phyloP scores from a whole-genome alignment of 106 monocot genomes.

The Dendrobium huoshanense region DNA sequence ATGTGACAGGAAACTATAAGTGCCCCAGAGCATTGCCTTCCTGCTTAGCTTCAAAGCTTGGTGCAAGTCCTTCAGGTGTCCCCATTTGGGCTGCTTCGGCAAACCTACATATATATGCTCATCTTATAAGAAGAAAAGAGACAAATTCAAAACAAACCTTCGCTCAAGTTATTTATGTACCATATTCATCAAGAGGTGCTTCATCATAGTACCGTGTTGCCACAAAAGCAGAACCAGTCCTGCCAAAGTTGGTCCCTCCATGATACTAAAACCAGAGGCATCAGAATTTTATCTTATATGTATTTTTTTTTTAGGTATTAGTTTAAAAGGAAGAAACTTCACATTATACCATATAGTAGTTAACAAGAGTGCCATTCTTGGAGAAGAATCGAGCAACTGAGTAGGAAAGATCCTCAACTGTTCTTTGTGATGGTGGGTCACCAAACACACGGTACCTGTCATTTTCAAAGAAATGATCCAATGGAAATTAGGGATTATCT shows the following conservation, averaged over 20 bases:
- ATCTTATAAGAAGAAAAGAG: not conserved
- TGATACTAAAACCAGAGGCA: constrained; percentile 43
- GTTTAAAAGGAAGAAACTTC: not conserved
- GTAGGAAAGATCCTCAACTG: constrained; percentile 69
- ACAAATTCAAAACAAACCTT: not conserved
- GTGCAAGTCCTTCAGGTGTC: constrained; percentile 77
- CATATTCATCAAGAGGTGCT: constrained; percentile 82
- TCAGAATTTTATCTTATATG: not conserved
- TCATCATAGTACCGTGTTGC: constrained; percentile 79
- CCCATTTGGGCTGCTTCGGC: constrained; percentile 75
- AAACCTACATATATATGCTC: constrained; percentile 28
- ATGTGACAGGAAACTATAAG: not conserved
- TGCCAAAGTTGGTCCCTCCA: constrained; percentile 81
- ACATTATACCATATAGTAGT: constrained; percentile 78
- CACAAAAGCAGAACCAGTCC: constrained; percentile 50
- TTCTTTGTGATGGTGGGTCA: constrained; percentile 79
- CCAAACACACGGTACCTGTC: constrained; percentile 73
- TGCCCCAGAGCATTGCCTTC: constrained; percentile 67
- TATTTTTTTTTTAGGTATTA: not conserved
- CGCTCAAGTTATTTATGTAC: constrained; percentile 13
- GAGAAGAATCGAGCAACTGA: constrained; percentile 83
- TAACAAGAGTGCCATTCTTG: constrained; percentile 69
- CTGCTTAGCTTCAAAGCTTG: constrained; percentile 39
- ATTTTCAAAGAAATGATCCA: not conserved
- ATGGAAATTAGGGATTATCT: not conserved